Conservation (phyloP, 2,329 filamentous ascomycete species). For the Boeremia exigua region DNA sequence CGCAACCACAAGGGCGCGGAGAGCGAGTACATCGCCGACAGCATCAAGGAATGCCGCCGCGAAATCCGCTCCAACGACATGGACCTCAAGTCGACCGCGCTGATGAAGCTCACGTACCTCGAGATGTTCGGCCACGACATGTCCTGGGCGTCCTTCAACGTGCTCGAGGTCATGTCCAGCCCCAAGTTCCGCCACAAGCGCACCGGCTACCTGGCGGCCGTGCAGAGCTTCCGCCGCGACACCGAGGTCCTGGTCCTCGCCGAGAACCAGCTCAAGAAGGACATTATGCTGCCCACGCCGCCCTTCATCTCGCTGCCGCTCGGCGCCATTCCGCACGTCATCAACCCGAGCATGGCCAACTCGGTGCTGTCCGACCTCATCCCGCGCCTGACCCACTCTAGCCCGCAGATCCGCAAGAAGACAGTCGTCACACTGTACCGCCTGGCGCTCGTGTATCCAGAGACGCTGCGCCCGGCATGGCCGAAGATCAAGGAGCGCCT, state of each 20-base stretch:
- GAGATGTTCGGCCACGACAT: constrained; percentile 99
- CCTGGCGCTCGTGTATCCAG: constrained; percentile 93
- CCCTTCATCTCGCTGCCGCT: constrained; percentile 86
- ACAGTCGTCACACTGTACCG: constrained; percentile 93
- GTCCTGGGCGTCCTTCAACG: constrained; percentile 99
- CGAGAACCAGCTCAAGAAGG: constrained; percentile 96
- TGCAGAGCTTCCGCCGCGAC: constrained; percentile 93
- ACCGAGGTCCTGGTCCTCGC: constrained; percentile 98
- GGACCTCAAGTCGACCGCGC: constrained; percentile 95
- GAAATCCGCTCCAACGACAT: constrained; percentile 95
- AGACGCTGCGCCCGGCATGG: constrained; percentile 90
- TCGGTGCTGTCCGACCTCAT: constrained; percentile 87
- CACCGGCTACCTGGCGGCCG: constrained; percentile 91
- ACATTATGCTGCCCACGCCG: constrained; percentile 74
- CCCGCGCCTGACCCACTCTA: constrained; percentile 84
- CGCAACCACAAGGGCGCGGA: constrained; percentile 95
- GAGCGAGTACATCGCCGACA: constrained; percentile 92
- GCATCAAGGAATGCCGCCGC: constrained; percentile 90
- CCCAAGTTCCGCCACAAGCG: constrained; percentile 94
- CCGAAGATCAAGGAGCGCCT: constrained; percentile 95
- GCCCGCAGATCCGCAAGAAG: constrained; percentile 89
- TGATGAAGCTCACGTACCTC: constrained; percentile 94
- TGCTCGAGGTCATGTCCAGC: constrained; percentile 98
- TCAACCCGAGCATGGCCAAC: constrained; percentile 89
- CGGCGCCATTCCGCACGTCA: constrained; percentile 88